phyloP scores from a whole-genome alignment of 768 basidiomycete genomes.

The Pisolithus albus region DNA sequence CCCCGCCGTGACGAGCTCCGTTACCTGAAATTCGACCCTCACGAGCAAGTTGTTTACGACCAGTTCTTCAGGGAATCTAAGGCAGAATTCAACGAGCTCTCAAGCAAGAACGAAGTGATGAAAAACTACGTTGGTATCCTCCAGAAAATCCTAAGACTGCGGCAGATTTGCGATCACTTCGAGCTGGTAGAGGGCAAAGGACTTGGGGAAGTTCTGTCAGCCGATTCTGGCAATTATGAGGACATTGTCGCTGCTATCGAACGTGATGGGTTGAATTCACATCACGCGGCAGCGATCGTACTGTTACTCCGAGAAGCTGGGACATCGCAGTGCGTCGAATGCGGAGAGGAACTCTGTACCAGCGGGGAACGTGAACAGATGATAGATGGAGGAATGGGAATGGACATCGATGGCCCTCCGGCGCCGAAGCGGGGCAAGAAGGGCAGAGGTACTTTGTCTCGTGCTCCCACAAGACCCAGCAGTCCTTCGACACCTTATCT shows the following conservation, averaged over 20 bases:
- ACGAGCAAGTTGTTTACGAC: slow-evolving; percentile 83
- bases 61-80: slow-evolving; percentile 86
- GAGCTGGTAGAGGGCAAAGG: slow-evolving; percentile 78
- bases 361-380: slow-evolving; percentile 36
- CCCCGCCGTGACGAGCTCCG: slow-evolving; percentile 86
- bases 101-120: slow-evolving; percentile 87
- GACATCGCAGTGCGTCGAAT: slow-evolving; percentile 85
- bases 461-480: slow-evolving; percentile 65
- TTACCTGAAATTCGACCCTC: slow-evolving; percentile 72
- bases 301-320: slow-evolving; percentile 80
- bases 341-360: slow-evolving; percentile 66
- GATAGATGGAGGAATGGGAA: slow-evolving; percentile 34
- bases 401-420: slow-evolving; percentile 45
- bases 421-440: slow-evolving; percentile 46
- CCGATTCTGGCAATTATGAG: slow-evolving; percentile 59
- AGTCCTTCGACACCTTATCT: slow-evolving; percentile 61
- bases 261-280: slow-evolving; percentile 68
- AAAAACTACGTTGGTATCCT: slow-evolving; percentile 98
- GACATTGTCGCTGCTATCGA: slow-evolving; percentile 71
- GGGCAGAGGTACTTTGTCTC: slow-evolving; percentile 51
- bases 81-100: slow-evolving; percentile 83
- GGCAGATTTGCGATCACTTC: slow-evolving; percentile 97
- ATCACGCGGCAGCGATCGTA: slow-evolving; percentile 78
- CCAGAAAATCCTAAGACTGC: slow-evolving; percentile 91
- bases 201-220: slow-evolving; percentile 36